A percentile compares a stretch with the other conserved stretches of the same genome.
These are phyloP conservation scores for Aureobasidium sp. DNA, from an alignment of 2,329 filamentous ascomycete species.

Conservation along the genomic window DNA sequence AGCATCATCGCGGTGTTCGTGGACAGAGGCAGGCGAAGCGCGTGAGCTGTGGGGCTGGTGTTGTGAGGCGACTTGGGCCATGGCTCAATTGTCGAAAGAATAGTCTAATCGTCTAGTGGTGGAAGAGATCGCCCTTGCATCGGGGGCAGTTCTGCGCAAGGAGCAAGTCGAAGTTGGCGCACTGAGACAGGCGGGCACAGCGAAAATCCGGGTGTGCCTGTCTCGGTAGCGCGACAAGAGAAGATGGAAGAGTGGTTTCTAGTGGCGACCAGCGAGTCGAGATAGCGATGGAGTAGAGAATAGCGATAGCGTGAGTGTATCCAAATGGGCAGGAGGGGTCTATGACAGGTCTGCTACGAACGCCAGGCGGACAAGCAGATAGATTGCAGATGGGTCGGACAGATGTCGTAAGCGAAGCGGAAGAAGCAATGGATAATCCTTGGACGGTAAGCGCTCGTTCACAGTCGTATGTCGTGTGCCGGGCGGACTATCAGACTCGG, in stretches of 20 bases:
- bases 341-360: not conserved
- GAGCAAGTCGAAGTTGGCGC: not conserved
- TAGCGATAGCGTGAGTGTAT: not conserved
- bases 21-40: constrained; percentile 20
- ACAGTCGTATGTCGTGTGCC: not conserved
- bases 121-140: not conserved
- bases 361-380: not conserved
- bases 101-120: not conserved
- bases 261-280: not conserved
- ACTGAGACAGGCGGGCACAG: constrained; percentile 10
- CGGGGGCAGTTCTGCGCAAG: not conserved
- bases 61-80: constrained; percentile 19
- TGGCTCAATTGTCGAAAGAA: not conserved
- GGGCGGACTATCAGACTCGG: not conserved
- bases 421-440: not conserved
- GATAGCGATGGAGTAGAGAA: not conserved
- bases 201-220: constrained; percentile 7
- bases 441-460: not conserved
- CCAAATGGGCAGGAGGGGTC: not conserved
- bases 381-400: not conserved
- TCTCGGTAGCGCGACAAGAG: not conserved
- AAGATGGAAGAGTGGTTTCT: not conserved
- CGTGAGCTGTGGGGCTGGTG: constrained; percentile 21
- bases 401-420: not conserved
- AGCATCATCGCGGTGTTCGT: constrained; percentile 17